phyloP scores from a whole-genome alignment of 345 rosid genomes.

The Rhizophora apiculata region DNA sequence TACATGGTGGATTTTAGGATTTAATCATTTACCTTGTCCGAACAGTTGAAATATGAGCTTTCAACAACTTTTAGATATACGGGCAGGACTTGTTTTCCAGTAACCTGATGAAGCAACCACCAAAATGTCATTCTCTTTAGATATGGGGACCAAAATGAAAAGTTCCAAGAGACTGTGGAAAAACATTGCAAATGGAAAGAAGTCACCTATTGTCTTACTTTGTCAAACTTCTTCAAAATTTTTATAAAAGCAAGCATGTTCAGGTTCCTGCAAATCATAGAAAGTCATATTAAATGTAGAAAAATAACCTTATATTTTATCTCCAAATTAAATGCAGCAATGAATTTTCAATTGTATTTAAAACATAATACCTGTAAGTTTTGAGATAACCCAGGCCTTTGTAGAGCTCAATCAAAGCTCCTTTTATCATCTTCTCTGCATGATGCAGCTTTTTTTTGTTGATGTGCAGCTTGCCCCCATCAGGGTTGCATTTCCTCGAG shows the following conservation, averaged over 20 bases:
- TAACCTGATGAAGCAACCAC: conserved; percentile 40
- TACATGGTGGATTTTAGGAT: conserved; percentile 11
- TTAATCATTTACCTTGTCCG: conserved; percentile 68
- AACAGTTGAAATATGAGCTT: conserved; percentile 88
- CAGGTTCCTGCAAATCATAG: conserved; percentile 64
- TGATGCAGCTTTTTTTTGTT: conserved; percentile 76
- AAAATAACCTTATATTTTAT: not conserved
- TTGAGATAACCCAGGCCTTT: conserved; percentile 87
- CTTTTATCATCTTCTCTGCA: conserved; percentile 91
- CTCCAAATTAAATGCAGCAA: not conserved
- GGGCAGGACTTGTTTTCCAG: conserved; percentile 87
- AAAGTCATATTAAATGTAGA: not conserved
- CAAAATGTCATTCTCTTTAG: conserved; percentile 4
- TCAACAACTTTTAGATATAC: conserved; percentile 89
- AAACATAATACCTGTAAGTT: conserved; percentile 58
- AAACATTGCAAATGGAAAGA: not conserved
- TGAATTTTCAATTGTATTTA: not conserved
- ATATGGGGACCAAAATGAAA: conserved; percentile 1
- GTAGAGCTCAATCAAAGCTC: conserved; percentile 79
- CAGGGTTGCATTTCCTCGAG: conserved; percentile 54
- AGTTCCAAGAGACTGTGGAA: not conserved
- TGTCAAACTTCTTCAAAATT: conserved; percentile 92
- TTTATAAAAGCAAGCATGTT: conserved; percentile 94
- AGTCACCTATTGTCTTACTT: conserved; percentile 39
- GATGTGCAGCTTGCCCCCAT: conserved; percentile 55